Percentiles rank a stretch among this genome's conserved stretches.
phyloP scores from a whole-genome alignment of 345 rosid species.

The Gossypium longicalyx region DNA sequence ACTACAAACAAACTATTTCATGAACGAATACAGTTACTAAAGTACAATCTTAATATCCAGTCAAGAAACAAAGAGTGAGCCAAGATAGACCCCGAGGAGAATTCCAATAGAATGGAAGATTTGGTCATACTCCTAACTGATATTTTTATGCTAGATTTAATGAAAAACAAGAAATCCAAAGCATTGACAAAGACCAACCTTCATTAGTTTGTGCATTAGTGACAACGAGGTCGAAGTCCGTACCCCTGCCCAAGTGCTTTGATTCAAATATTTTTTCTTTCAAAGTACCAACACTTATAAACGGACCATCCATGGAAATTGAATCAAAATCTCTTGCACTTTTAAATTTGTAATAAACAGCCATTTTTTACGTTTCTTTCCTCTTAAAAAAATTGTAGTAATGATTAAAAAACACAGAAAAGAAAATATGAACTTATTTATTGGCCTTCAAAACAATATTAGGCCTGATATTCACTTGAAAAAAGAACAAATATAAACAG shows the following conservation, averaged over 20 bases:
- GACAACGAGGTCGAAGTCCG: slow-evolving; percentile 94
- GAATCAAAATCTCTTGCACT: slow-evolving; percentile 98
- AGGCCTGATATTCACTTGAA: slow-evolving; percentile 43
- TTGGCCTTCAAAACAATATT: slow-evolving; percentile 31
- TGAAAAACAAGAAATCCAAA: not conserved
- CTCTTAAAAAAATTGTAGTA: slow-evolving; percentile 11
- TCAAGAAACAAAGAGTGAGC: not conserved
- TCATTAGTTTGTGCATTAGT: slow-evolving; percentile 97
- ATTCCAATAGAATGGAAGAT: not conserved
- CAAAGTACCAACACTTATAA: slow-evolving; percentile 92
- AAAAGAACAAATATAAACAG: slow-evolving; percentile 22
- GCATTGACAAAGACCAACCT: slow-evolving; percentile 69
- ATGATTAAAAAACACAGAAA: slow-evolving; percentile 11
- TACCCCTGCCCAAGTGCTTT: slow-evolving; percentile 99
- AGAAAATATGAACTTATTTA: slow-evolving; percentile 15
- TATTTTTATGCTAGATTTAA: not conserved
- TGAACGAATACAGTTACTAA: not conserved
- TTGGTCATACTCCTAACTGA: not conserved
- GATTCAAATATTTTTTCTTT: slow-evolving; percentile 99
- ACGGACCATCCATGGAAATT: slow-evolving; percentile 90
- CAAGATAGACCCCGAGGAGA: not conserved
- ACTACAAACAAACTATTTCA: slow-evolving; percentile 29
- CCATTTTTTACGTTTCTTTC: slow-evolving; percentile 44
- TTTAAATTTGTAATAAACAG: slow-evolving; percentile 99
- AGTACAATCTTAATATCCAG: not conserved